phyloP scores from a whole-genome alignment of 345 rosid species.

The Syzygium aqueum region DNA sequence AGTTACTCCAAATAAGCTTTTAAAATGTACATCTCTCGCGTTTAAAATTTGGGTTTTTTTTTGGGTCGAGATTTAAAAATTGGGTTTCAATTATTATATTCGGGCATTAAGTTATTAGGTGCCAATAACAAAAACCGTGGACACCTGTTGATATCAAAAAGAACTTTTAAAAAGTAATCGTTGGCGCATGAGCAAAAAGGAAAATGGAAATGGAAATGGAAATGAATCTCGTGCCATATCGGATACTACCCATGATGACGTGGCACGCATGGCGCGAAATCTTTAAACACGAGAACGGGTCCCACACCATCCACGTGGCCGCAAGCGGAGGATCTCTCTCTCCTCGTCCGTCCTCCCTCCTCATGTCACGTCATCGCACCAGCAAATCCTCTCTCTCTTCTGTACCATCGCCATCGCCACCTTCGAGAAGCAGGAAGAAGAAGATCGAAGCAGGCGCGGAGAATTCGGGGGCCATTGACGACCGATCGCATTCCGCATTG shows the following conservation, averaged over 20 bases:
- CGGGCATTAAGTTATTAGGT: too few species aligned
- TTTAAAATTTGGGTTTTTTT: not conserved
- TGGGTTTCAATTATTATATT: not conserved
- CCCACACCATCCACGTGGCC: constrained; percentile 1
- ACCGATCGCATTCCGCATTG: not conserved
- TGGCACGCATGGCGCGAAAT: constrained; percentile 2
- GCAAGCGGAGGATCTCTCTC: not conserved
- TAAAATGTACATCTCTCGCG: not conserved
- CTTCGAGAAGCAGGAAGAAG: not conserved
- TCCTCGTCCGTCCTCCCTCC: not conserved
- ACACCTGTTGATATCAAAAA: not conserved
- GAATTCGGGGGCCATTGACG: not conserved
- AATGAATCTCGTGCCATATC: not conserved
- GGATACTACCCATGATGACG: not conserved
- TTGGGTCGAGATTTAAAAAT: too few species aligned
- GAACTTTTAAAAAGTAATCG: not conserved
- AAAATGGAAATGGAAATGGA: not conserved
- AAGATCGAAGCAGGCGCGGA: not conserved
- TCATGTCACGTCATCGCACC: not conserved
- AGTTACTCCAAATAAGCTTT: not conserved
- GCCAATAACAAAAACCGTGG: not conserved
- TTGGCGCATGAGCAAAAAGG: not conserved
- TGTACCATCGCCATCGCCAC: not conserved
- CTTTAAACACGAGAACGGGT: not conserved
- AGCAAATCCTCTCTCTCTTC: not conserved